Evolutionary conservation across 208 protist genomes (phyloP).

Genomic region (Leishmania braziliensis): DNA sequence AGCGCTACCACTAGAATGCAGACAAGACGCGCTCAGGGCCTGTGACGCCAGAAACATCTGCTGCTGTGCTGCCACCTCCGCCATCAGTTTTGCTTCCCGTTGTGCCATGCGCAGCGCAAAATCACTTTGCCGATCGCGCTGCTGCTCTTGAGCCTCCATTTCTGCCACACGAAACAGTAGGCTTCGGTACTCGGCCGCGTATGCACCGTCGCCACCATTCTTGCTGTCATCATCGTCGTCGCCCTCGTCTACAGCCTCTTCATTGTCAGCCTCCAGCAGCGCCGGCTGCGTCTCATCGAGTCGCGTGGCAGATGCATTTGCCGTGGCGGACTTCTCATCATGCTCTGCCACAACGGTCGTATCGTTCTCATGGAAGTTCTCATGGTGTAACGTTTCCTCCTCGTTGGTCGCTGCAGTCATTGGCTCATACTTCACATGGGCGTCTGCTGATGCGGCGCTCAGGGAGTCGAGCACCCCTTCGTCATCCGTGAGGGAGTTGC

Average conservation of each 20-base stretch:
- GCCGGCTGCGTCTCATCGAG: neutral
- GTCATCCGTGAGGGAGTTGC: conserved; percentile 20
- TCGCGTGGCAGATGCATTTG: neutral
- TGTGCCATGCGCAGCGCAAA: conserved; percentile 48
- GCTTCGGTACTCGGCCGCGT: conserved; percentile 33
- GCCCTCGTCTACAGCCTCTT: neutral
- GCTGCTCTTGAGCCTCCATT: conserved; percentile 35
- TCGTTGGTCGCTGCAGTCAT: neutral
- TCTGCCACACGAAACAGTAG: conserved; percentile 53
- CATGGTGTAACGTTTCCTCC: neutral
- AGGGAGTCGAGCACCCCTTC: conserved; percentile 7
- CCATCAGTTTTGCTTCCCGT: conserved; percentile 36
- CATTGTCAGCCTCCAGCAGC: neutral
- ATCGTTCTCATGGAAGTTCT: neutral
- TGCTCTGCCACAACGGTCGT: neutral
- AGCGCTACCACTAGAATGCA: neutral
- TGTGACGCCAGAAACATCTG: conserved; percentile 20
- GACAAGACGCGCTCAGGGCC: neutral
- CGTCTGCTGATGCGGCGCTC: neutral
- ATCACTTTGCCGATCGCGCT: conserved; percentile 16
- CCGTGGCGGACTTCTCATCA: neutral
- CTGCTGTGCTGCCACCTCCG: conserved; percentile 22
- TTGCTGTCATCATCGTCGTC: conserved; percentile 7
- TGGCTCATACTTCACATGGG: neutral
- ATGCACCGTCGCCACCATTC: conserved; percentile 19